Evolutionary conservation across 441 rosid genomes (phyloP).

Genomic region (Jatropha multifida): DNA sequence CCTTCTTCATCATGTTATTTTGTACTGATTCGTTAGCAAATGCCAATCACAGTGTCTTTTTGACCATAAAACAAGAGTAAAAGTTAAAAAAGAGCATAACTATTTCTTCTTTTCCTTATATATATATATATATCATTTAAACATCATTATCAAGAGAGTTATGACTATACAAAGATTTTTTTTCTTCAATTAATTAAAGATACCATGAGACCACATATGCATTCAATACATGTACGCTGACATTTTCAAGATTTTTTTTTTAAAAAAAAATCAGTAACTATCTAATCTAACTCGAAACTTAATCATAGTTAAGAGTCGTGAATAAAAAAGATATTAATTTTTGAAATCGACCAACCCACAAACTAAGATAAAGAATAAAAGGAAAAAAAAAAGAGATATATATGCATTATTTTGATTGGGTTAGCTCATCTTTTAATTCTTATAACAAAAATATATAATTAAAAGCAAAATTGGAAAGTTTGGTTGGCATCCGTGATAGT

Average conservation of each 20-base stretch:
- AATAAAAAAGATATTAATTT: not conserved
- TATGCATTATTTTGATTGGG: not conserved
- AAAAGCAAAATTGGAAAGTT: not conserved
- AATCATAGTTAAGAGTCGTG: too few relatives aligned
- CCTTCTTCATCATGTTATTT: conserved; percentile 33
- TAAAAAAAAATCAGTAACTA: too few relatives aligned
- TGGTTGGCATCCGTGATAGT: conserved; percentile 11
- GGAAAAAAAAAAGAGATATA: not conserved
- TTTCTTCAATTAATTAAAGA: not conserved
- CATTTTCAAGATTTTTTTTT: too few relatives aligned
- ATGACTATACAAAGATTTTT: not conserved
- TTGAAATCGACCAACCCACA: conserved; percentile 4
- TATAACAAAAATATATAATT: too few relatives aligned
- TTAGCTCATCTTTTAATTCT: not conserved
- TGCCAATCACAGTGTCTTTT: not conserved
- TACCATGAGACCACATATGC: not conserved
- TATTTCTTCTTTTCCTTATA: not conserved
- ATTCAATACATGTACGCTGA: not conserved
- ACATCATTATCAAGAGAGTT: conserved; percentile 9
- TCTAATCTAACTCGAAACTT: too few relatives aligned
- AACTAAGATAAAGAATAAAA: not conserved
- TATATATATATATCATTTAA: conserved; percentile 8
- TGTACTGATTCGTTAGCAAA: conserved; percentile 21
- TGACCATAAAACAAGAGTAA: conserved; percentile 1
- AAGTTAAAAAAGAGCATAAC: not conserved